A percentile compares a stretch with the other conserved stretches of the same genome.
phyloP scores from a whole-genome alignment of 192 early-diverging fungal genomes.

The Backusella mclennaniae region DNA sequence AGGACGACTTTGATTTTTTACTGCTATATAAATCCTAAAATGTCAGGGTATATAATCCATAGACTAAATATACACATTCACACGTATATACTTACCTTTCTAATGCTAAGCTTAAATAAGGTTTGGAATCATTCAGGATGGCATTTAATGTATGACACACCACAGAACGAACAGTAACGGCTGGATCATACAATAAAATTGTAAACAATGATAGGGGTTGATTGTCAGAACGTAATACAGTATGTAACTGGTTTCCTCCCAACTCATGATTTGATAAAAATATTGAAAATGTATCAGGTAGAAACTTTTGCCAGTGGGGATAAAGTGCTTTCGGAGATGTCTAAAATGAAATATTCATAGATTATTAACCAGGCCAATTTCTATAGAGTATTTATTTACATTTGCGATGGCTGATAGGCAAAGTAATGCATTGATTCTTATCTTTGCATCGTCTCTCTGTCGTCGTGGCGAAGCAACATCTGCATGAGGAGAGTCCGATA shows the following conservation, averaged over 20 bases:
- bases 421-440: slow-evolving; percentile 51
- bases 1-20: slow-evolving; percentile 40
- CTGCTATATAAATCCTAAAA: background rate
- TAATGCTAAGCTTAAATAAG: slow-evolving; percentile 51
- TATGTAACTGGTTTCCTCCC: background rate
- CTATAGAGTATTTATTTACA: slow-evolving; percentile 10
- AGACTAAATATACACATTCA: background rate
- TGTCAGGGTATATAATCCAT: background rate
- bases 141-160: slow-evolving; percentile 43
- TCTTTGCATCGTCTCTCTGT: slow-evolving; percentile 45
- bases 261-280: slow-evolving; percentile 20
- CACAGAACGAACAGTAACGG: slow-evolving; percentile 40
- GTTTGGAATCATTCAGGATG: slow-evolving; percentile 50
- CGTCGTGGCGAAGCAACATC: slow-evolving; percentile 15
- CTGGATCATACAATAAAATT: slow-evolving; percentile 47
- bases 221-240: slow-evolving; percentile 19
- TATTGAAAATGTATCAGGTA: slow-evolving; percentile 38
- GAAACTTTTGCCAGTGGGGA: slow-evolving; percentile 53
- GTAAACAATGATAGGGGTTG: slow-evolving; percentile 45
- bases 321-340: slow-evolving; percentile 46
- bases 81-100: slow-evolving; percentile 35
- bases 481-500: slow-evolving; percentile 41
- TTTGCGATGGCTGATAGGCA: slow-evolving; percentile 50
- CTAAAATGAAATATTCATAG: slow-evolving; percentile 14
- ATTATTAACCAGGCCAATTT: too few species aligned